phyloP scores from a whole-genome alignment of 495 filamentous ascomycete species.

The Aspergillus funiculosus region DNA sequence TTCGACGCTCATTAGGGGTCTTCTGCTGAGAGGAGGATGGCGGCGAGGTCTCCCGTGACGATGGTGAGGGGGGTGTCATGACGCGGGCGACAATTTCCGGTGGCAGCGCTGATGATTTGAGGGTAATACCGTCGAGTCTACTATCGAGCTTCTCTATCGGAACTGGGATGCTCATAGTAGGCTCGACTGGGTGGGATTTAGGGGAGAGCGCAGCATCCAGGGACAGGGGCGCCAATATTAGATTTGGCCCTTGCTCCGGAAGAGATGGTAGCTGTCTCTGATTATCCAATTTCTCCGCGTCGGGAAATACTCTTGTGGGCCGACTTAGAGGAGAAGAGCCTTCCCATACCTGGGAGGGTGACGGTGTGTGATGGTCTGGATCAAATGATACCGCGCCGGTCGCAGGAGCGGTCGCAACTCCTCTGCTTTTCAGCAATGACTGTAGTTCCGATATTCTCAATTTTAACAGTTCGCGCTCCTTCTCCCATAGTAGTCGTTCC shows the following conservation, averaged over 20 bases:
- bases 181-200: constrained; percentile 26
- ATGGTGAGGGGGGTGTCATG: constrained; percentile 41
- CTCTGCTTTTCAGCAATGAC: constrained; percentile 21
- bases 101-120: constrained; percentile 43
- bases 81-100: constrained; percentile 40
- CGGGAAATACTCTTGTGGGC: constrained; percentile 42
- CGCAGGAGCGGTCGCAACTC: constrained; percentile 7
- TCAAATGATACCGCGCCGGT: constrained; percentile 10
- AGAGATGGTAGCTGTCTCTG: constrained; percentile 18
- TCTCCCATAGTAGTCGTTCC: constrained; percentile 40
- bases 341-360: constrained; percentile 37
- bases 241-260: constrained; percentile 23
- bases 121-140: constrained; percentile 43
- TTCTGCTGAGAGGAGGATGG: constrained; percentile 21
- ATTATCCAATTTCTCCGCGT: constrained; percentile 25
- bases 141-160: constrained; percentile 47
- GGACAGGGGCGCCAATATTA: constrained; percentile 23
- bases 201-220: constrained; percentile 43
- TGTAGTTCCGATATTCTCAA: constrained; percentile 39
- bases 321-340: constrained; percentile 34
- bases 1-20: constrained; percentile 27
- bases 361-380: background rate
- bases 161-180: constrained; percentile 25
- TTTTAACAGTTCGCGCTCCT: constrained; percentile 35
- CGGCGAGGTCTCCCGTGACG: constrained; percentile 29